Conservation (phyloP, 176 grass and related monocot genomes). For the Rhynchospora tenuis region DNA sequence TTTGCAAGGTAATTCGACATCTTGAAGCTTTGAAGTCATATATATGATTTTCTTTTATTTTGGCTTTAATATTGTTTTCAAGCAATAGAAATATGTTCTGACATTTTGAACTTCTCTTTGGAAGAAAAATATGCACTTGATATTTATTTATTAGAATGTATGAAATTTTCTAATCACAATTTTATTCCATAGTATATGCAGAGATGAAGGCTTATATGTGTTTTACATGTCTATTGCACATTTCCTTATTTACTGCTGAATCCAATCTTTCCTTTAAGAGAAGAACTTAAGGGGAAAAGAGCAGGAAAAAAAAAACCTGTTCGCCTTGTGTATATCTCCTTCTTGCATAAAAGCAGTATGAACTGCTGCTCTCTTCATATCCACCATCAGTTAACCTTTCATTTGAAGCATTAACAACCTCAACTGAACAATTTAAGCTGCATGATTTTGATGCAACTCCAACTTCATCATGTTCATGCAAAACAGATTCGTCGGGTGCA, state of each 20-base stretch:
- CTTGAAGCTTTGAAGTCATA: background rate
- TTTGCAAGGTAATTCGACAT: background rate
- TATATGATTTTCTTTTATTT: too few species aligned
- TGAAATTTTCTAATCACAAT: background rate
- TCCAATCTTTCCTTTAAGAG: background rate
- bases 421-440: constrained; percentile 22
- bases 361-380: constrained; percentile 51
- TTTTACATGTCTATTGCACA: background rate
- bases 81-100: background rate
- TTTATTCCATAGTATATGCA: background rate
- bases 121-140: background rate
- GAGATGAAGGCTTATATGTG: background rate
- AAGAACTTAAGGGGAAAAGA: background rate
- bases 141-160: background rate
- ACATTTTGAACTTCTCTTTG: background rate
- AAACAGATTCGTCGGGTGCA: constrained; percentile 50
- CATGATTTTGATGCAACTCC: constrained; percentile 23
- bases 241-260: too few species aligned
- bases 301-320: constrained; percentile 37
- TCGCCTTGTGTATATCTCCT: constrained; percentile 68
- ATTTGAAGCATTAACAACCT: constrained; percentile 21
- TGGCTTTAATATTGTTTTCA: background rate
- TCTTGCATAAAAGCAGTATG: constrained; percentile 82
- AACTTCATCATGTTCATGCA: constrained; percentile 26
- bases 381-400: constrained; percentile 79